These are phyloP conservation scores for Spathaspora girioi DNA, from an alignment of 805 yeast genomes.

Conservation along the genomic window DNA sequence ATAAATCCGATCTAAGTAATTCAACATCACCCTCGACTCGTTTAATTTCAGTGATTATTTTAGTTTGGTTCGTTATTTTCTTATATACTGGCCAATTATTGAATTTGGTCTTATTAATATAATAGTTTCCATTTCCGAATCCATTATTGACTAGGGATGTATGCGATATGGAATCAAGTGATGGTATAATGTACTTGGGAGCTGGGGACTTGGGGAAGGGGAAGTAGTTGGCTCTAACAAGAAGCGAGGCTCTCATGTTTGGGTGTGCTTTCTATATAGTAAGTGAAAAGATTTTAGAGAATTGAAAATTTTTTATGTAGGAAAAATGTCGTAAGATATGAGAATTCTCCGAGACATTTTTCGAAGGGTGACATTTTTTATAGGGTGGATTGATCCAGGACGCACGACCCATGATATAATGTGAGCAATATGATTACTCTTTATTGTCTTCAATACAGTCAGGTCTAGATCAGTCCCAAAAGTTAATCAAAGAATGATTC, in stretches of 20 bases:
- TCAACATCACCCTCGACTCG: constrained; percentile 65
- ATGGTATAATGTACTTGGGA: constrained; percentile 25
- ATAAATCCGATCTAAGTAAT: constrained; percentile 65
- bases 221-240: background rate
- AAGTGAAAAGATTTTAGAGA: background rate
- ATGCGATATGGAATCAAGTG: constrained; percentile 20
- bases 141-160: constrained; percentile 28
- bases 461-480: too few relatives aligned
- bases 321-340: background rate
- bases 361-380: background rate
- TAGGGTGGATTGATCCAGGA: background rate
- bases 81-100: constrained; percentile 83
- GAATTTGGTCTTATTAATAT: constrained; percentile 46
- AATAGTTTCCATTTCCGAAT: constrained; percentile 37
- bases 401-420: too few relatives aligned
- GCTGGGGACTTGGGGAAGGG: constrained; percentile 2
- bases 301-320: background rate
- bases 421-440: too few relatives aligned
- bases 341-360: background rate
- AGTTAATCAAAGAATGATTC: too few relatives aligned
- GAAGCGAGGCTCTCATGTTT: constrained; percentile 21
- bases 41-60: constrained; percentile 70
- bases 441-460: too few relatives aligned
- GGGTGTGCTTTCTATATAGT: background rate
- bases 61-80: constrained; percentile 56